These are phyloP conservation scores for Verticillium albo-atrum DNA, from an alignment of 2,329 filamentous ascomycete species.

Conservation along the genomic window DNA sequence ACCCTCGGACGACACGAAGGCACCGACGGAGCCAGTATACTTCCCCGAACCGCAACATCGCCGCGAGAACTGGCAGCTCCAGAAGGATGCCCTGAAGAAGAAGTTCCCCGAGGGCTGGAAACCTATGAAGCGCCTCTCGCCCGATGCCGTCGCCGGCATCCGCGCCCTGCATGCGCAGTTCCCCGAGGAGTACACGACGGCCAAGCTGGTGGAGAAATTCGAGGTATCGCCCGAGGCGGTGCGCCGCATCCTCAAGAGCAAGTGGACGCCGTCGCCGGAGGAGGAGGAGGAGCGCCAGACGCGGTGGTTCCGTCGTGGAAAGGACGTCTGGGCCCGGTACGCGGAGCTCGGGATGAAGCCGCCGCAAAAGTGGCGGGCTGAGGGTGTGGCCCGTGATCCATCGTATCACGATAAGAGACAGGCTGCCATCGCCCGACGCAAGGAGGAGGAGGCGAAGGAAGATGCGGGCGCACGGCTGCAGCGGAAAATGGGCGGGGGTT, in stretches of 20 bases:
- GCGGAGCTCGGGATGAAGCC: constrained; percentile 59
- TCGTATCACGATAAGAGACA: constrained; percentile 32
- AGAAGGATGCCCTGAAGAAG: constrained; percentile 68
- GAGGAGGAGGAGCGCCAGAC: constrained; percentile 54
- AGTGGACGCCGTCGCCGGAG: constrained; percentile 60
- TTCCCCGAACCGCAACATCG: constrained; percentile 9
- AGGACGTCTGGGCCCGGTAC: constrained; percentile 54
- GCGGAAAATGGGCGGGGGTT: constrained; percentile 18
- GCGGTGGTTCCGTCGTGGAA: constrained; percentile 59
- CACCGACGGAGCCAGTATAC: constrained; percentile 19
- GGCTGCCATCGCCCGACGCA: constrained; percentile 18
- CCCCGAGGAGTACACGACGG: constrained; percentile 71
- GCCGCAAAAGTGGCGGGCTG: constrained; percentile 53
- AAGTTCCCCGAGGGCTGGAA: constrained; percentile 84
- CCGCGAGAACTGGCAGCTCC: constrained; percentile 62
- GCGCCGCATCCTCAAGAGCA: constrained; percentile 77
- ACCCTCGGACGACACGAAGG: constrained; percentile 10
- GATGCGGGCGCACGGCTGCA: constrained; percentile 15
- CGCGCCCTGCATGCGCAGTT: constrained; percentile 74
- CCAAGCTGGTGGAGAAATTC: constrained; percentile 71
- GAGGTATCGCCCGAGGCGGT: constrained; percentile 84
- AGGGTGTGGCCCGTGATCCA: constrained; percentile 44
- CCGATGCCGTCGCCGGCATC: constrained; percentile 88
- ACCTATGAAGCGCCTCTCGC: constrained; percentile 81
- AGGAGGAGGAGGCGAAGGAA: constrained; percentile 23